phyloP scores from a whole-genome alignment of 23 red algal species.

The Gracilariopsis chorda region DNA sequence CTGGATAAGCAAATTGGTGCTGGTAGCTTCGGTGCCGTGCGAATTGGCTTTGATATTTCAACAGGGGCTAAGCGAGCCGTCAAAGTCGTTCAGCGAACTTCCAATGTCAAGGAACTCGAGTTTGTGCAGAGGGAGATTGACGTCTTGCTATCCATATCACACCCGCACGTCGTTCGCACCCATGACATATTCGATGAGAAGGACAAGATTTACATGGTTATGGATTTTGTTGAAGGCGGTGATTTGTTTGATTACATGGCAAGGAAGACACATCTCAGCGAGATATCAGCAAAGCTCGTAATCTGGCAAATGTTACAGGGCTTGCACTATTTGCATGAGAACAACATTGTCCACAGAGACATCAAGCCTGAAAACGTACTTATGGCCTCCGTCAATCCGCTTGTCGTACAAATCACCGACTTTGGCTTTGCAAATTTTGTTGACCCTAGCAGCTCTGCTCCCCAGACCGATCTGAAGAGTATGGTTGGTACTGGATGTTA shows the following conservation, averaged over 20 bases:
- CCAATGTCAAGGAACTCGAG: conserved; percentile 60
- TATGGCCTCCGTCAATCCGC: conserved; percentile 5
- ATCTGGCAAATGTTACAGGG: conserved; percentile 63
- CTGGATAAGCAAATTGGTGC: conserved; percentile 33
- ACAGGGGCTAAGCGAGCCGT: conserved; percentile 63
- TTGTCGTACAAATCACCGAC: conserved; percentile 62
- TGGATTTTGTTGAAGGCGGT: conserved; percentile 72
- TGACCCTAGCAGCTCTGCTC: conserved; percentile 3
- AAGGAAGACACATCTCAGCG: conserved; percentile 18
- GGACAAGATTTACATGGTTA: conserved; percentile 55
- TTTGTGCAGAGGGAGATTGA: conserved; percentile 73
- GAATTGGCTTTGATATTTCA: conserved; percentile 16
- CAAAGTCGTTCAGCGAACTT: conserved; percentile 59
- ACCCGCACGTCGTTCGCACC: conserved; percentile 56
- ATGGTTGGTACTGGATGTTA: conserved; percentile 69
- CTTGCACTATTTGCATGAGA: conserved; percentile 56
- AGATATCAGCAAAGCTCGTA: conserved; percentile 34
- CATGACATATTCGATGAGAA: conserved; percentile 80
- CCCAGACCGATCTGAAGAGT: conserved; percentile 34
- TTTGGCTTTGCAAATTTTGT: conserved; percentile 84
- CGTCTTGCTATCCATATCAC: conserved; percentile 55
- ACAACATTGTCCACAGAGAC: conserved; percentile 71
- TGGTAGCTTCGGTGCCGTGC: conserved; percentile 59
- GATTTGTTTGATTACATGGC: conserved; percentile 85
- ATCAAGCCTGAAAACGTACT: conserved; percentile 84